phyloP scores from a whole-genome alignment of 208 protist species.

The Trypanosoma lewisi region DNA sequence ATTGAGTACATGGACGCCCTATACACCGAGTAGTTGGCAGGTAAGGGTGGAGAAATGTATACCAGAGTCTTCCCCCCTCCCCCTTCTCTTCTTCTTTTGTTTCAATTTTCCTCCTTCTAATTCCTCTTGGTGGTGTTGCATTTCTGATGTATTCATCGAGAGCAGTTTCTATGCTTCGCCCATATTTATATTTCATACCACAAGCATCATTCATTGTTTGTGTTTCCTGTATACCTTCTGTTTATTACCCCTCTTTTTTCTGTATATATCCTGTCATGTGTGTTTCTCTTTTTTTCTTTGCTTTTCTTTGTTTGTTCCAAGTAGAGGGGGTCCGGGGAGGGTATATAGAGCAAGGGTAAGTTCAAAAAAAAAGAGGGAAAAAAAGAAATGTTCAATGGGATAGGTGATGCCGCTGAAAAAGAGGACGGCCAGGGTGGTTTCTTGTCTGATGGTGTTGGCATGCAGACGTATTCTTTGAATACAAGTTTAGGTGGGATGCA shows the following conservation, averaged over 20 bases:
- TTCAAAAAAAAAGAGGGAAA: no score
- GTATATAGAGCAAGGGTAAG: no score
- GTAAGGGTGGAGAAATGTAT: no score
- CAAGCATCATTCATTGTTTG: background rate
- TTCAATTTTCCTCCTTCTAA: background rate
- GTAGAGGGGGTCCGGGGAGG: background rate
- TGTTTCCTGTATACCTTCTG: background rate
- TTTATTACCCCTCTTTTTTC: background rate
- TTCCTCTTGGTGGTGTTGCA: background rate
- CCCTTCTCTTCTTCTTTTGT: conserved; percentile 5
- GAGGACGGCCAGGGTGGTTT: conserved; percentile 10
- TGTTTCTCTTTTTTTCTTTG: conserved; percentile 6
- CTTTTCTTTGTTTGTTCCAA: conserved; percentile 9
- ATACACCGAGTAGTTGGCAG: no score
- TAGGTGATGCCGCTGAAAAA: conserved; percentile 8
- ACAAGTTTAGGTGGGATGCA: conserved; percentile 35
- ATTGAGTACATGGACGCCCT: no score
- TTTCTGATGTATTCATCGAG: background rate
- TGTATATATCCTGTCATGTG: background rate
- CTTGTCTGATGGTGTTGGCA: conserved; percentile 21
- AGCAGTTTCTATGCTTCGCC: no score
- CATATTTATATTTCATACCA: no score
- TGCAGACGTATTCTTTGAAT: conserved; percentile 30
- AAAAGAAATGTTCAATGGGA: background rate
- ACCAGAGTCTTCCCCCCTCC: no score